Evolutionary conservation across 1,139 yeast species (phyloP).

Genomic region (Pichia sp.): DNA sequence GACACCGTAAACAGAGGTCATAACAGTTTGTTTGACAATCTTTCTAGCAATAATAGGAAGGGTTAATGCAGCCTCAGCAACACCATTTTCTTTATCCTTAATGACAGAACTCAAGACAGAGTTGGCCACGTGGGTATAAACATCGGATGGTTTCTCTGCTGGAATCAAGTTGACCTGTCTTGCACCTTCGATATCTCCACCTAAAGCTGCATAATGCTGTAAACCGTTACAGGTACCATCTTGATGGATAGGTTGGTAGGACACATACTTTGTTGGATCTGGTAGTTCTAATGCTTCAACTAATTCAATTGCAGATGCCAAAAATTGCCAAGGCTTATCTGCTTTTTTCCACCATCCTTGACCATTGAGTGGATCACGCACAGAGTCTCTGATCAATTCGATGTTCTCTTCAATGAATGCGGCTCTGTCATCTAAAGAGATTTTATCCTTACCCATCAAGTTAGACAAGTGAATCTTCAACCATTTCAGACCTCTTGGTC

Average conservation of each 20-base stretch:
- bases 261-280: slow-evolving; percentile 68
- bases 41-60: slow-evolving; percentile 70
- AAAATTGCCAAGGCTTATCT: slow-evolving; percentile 94
- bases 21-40: slow-evolving; percentile 92
- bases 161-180: slow-evolving; percentile 83
- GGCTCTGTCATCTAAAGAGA: slow-evolving; percentile 69
- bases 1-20: slow-evolving; percentile 98
- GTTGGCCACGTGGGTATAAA: slow-evolving; percentile 74
- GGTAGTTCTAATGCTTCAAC: slow-evolving; percentile 60
- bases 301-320: slow-evolving; percentile 80
- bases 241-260: slow-evolving; percentile 89
- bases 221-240: slow-evolving; percentile 98
- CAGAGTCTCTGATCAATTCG: slow-evolving; percentile 57
- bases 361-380: slow-evolving; percentile 55
- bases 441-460: slow-evolving; percentile 81
- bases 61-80: slow-evolving; percentile 42
- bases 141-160: slow-evolving; percentile 83
- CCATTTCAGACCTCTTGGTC: slow-evolving; percentile 76
- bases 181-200: slow-evolving; percentile 95
- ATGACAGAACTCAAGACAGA: slow-evolving; percentile 59
- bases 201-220: slow-evolving; percentile 96
- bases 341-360: slow-evolving; percentile 78
- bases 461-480: slow-evolving; percentile 86
- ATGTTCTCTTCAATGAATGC: slow-evolving; percentile 64
- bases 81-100: slow-evolving; percentile 45